These are phyloP conservation scores for Aspergillus carlsbadensis DNA, from an alignment of 495 filamentous ascomycete genomes.

Conservation along the genomic window DNA sequence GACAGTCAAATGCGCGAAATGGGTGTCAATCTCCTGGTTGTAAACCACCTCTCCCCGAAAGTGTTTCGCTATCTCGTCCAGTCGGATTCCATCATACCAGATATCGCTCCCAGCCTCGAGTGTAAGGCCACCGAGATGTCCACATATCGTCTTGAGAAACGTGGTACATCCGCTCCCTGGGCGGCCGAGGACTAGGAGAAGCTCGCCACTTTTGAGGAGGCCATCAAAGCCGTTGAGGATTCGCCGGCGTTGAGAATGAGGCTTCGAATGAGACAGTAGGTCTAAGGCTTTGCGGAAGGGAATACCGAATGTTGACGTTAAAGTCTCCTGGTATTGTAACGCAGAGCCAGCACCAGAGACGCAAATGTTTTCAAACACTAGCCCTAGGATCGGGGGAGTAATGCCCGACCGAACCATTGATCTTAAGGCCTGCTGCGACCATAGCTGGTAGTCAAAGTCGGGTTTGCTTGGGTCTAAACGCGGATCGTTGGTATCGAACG, in stretches of 20 bases:
- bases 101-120: slow-evolving; percentile 38
- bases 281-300: slow-evolving; percentile 35
- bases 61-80: slow-evolving; percentile 50
- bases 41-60: slow-evolving; percentile 64
- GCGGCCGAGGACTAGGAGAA: slow-evolving; percentile 42
- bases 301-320: slow-evolving; percentile 39
- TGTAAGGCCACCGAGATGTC: slow-evolving; percentile 33
- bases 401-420: slow-evolving; percentile 37
- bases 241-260: slow-evolving; percentile 16
- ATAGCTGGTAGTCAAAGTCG: slow-evolving; percentile 53
- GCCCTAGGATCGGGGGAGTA: slow-evolving; percentile 28
- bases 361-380: slow-evolving; percentile 47
- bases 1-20: not conserved
- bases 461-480: slow-evolving; percentile 49
- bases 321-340: slow-evolving; percentile 48
- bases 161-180: slow-evolving; percentile 42
- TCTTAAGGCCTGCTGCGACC: slow-evolving; percentile 43
- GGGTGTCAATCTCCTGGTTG: slow-evolving; percentile 58
- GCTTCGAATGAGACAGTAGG: slow-evolving; percentile 28
- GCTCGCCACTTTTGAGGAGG: slow-evolving; percentile 33
- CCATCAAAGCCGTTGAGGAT: slow-evolving; percentile 39
- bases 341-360: slow-evolving; percentile 52
- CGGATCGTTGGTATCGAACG: slow-evolving; percentile 33
- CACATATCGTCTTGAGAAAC: slow-evolving; percentile 36
- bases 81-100: slow-evolving; percentile 48